A percentile compares a stretch with the other conserved stretches of the same genome.
Conservation (phyloP, 2,329 filamentous ascomycete genomes). For the Diaporthe sp. region DNA sequence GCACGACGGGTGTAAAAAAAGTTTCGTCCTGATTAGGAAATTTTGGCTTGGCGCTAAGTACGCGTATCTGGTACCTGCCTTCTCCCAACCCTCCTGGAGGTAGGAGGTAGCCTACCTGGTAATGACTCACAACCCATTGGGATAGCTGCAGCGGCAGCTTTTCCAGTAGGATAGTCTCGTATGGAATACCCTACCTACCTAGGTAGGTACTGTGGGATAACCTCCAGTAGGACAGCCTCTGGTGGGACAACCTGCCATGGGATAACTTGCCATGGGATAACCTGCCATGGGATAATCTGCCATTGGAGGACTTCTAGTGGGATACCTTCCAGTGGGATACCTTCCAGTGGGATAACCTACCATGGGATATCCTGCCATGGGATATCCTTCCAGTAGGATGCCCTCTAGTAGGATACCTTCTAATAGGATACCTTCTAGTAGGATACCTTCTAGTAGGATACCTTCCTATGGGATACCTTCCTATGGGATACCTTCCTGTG, state of each 20-base stretch:
- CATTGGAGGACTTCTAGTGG: background rate
- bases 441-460: background rate
- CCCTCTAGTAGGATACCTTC: background rate
- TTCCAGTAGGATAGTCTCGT: background rate
- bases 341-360: background rate
- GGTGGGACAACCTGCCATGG: background rate
- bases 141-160: background rate
- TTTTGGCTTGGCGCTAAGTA: background rate
- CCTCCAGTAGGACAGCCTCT: background rate
- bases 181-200: background rate
- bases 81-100: no score
- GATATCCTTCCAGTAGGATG: no score
- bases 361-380: background rate
- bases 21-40: slow-evolving; percentile 15
- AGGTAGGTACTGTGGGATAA: background rate
- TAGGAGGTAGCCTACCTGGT: no score
- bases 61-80: background rate
- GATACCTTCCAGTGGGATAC: background rate
- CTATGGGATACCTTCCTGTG: no score
- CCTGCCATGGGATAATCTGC: background rate
- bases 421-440: no score
- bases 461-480: background rate
- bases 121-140: background rate
- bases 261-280: background rate
- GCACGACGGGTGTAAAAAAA: background rate